These are phyloP conservation scores for Leccinum imitatum DNA, from an alignment of 768 basidiomycete species.

Conservation along the genomic window DNA sequence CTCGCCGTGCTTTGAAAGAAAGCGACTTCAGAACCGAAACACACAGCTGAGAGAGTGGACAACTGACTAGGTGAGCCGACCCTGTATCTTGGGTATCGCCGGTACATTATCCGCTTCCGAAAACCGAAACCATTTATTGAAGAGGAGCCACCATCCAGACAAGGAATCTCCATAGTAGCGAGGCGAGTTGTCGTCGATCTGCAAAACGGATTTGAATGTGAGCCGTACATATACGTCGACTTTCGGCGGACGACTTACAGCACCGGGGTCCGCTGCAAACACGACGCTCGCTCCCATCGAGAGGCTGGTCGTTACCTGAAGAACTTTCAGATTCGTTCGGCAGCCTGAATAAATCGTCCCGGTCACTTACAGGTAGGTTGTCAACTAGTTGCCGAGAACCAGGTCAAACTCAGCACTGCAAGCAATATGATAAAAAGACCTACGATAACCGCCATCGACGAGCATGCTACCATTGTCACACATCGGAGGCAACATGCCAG, in stretches of 20 bases:
- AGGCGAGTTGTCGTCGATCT: slow-evolving; percentile 92
- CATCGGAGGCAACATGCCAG: slow-evolving; percentile 90
- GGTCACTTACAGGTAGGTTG: slow-evolving; percentile 72
- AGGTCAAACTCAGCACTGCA: slow-evolving; percentile 12
- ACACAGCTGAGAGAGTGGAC: too few species aligned
- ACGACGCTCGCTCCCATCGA: slow-evolving; percentile 87
- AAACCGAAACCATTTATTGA: slow-evolving; percentile 94
- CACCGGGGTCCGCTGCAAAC: slow-evolving; percentile 92
- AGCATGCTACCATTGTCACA: slow-evolving; percentile 93
- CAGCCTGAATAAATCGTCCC: not conserved
- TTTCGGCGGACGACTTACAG: slow-evolving; percentile 48
- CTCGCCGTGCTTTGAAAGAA: slow-evolving; percentile 76
- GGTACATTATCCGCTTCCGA: slow-evolving; percentile 75
- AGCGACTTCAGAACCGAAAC: not conserved
- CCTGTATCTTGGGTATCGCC: slow-evolving; percentile 90
- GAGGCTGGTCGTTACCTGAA: slow-evolving; percentile 85
- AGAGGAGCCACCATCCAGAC: slow-evolving; percentile 93
- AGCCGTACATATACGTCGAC: not conserved
- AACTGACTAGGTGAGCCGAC: slow-evolving; percentile 90
- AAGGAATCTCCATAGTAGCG: slow-evolving; percentile 93
- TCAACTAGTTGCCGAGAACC: slow-evolving; percentile 53
- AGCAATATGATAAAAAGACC: slow-evolving; percentile 28
- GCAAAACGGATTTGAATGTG: not conserved
- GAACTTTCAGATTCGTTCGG: slow-evolving; percentile 2
- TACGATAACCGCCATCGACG: slow-evolving; percentile 88